These are phyloP conservation scores for Heritiera littoralis DNA, from an alignment of 345 rosid genomes.

Conservation along the genomic window DNA sequence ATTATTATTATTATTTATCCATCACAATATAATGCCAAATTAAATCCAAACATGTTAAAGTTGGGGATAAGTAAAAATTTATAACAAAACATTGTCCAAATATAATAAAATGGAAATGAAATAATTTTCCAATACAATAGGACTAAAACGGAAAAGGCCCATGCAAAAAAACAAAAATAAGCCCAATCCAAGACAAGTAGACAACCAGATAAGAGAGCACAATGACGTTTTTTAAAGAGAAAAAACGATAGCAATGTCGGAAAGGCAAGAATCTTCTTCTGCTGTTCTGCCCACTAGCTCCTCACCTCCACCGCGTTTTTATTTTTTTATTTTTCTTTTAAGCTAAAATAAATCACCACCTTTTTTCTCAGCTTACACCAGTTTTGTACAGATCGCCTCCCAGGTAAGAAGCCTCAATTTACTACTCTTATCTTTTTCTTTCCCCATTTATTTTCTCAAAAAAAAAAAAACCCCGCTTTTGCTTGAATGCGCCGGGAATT, in stretches of 20 bases:
- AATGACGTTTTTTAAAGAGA: no score
- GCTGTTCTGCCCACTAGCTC: background rate
- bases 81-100: no score
- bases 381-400: background rate
- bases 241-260: no score
- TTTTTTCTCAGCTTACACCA: background rate
- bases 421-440: background rate
- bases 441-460: background rate
- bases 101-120: no score
- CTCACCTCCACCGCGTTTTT: background rate
- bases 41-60: no score
- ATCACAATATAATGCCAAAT: no score
- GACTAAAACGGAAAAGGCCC: no score
- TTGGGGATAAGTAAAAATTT: no score
- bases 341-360: background rate
- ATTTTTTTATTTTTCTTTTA: background rate
- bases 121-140: no score
- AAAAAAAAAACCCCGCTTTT: background rate
- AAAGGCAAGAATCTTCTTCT: background rate
- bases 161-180: no score
- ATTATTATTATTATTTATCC: no score
- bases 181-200: background rate
- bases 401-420: background rate
- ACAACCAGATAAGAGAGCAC: no score
- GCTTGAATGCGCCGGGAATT: background rate